Evolutionary conservation across 192 early-diverging fungal genomes (phyloP).

Genomic region (Backusella macrospora): DNA sequence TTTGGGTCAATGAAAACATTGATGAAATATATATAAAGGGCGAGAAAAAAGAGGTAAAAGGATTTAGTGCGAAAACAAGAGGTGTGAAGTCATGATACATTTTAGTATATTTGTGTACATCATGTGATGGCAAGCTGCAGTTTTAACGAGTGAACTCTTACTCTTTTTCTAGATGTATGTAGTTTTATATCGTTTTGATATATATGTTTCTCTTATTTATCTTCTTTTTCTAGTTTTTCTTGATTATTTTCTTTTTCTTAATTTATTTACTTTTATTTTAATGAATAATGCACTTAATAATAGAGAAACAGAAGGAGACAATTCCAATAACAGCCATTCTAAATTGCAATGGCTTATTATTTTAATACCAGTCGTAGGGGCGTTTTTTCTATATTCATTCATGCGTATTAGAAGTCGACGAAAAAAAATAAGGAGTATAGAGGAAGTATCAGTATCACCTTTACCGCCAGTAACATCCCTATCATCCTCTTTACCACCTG

Average conservation of each 20-base stretch:
- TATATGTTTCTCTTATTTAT: not conserved
- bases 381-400: conserved; percentile 16
- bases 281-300: conserved; percentile 16
- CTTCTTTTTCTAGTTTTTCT: not conserved
- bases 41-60: no score
- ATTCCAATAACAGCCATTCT: not conserved
- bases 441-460: not conserved
- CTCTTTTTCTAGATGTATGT: not conserved
- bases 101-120: conserved; percentile 11
- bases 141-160: not conserved
- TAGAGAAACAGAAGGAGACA: not conserved
- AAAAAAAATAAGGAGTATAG: not conserved
- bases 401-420: conserved; percentile 7
- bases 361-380: conserved; percentile 14
- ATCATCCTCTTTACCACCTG: not conserved
- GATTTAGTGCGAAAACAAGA: not conserved
- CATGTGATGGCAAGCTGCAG: conserved; percentile 5
- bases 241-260: not conserved
- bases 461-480: not conserved
- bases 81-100: not conserved
- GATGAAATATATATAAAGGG: not conserved
- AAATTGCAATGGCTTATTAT: conserved; percentile 21
- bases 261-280: not conserved
- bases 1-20: not conserved
- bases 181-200: not conserved